Base-by-base conservation (phyloP, 106 monocot genomes). In the Dendrobium officinale region DNA sequence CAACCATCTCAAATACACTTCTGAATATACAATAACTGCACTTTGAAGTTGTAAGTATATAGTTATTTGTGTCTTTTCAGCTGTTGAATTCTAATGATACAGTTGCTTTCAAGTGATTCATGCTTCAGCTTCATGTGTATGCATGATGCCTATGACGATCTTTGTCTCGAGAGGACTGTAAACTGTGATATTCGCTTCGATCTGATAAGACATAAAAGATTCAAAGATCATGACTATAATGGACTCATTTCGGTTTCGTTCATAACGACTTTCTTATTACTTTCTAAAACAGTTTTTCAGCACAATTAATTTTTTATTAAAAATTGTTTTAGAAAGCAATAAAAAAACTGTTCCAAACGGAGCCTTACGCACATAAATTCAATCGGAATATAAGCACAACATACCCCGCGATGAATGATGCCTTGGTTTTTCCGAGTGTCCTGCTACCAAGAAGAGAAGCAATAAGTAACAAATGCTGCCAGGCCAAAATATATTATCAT, bases 381-480 rank as follows among this genome's bases (percentile, higher is more conserved):
- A 51, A 51, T 13, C 2, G 15, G 51, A 16, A 51, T 13, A 51
- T 51, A 51, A 51, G 13, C 19, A 42, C 5, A 2, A 59, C 45
- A 56, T 82, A 92, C 92, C 95, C 85, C 90, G 73, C 17, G 90
- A 88, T 54, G 90, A 90, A 61, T 87, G 90, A 75, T 81, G 90
- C 72, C 92, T 85, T 49, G 88, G 83, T 76, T 85, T 89, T n/a
- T 94, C 91, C 1, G 80, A 81, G 44, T 90, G 82, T 6, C 86
- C 89, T 92, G 87, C 76, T 77, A 40, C 10, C 61, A 79, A 72
- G 33, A 43, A 43, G 42, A 42, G 40, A 37, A 29, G 33, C 70
- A 70, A 1, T 70, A 41, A 74, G 51, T 15, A 51, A 10, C 51
- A 51, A 13, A 51, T 13, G 51, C 51, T 51, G 9, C 45, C 45